Conservation (phyloP, 768 basidiomycete species). For the Fomitopsis pulvina region DNA sequence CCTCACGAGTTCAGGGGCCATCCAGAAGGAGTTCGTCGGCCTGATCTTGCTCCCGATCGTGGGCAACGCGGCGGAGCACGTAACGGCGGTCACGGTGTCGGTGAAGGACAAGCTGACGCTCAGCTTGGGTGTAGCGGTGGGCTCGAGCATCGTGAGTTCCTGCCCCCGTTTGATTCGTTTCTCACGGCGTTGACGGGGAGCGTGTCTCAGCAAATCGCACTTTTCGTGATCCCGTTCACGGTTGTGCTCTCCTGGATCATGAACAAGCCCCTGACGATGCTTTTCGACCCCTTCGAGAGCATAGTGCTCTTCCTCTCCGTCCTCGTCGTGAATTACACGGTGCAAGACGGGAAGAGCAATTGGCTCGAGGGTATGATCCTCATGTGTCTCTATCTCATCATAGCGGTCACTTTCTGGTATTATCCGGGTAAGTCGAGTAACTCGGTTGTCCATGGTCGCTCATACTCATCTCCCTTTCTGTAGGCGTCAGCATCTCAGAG, state of each 20-base stretch:
- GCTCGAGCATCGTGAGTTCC: slow-evolving; percentile 66
- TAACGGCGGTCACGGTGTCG: slow-evolving; percentile 86
- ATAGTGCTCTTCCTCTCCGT: slow-evolving; percentile 48
- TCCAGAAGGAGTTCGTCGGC: slow-evolving; percentile 81
- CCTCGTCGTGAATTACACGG: slow-evolving; percentile 62
- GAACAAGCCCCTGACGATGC: slow-evolving; percentile 69
- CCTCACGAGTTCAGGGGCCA: slow-evolving; percentile 45
- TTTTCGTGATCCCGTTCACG: slow-evolving; percentile 84
- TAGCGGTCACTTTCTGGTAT: slow-evolving; percentile 48
- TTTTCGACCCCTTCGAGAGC: slow-evolving; percentile 89
- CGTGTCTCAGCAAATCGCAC: slow-evolving; percentile 61
- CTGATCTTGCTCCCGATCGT: slow-evolving; percentile 88
- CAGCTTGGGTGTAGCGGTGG: slow-evolving; percentile 85
- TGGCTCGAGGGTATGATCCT: slow-evolving; percentile 85
- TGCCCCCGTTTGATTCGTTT: not conserved
- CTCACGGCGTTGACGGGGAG: not conserved
- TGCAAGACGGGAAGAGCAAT: slow-evolving; percentile 81
- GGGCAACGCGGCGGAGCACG: slow-evolving; percentile 88
- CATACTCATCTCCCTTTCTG: not conserved
- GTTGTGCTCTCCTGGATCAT: slow-evolving; percentile 75
- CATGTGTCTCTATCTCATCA: slow-evolving; percentile 56
- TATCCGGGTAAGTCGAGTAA: slow-evolving; percentile 35
- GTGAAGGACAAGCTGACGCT: slow-evolving; percentile 87
- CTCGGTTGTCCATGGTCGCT: not conserved
- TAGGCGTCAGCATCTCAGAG: slow-evolving; percentile 12